Conservation (phyloP, 352 stramenopile genomes). For the Globisporangium paroecandrum region DNA sequence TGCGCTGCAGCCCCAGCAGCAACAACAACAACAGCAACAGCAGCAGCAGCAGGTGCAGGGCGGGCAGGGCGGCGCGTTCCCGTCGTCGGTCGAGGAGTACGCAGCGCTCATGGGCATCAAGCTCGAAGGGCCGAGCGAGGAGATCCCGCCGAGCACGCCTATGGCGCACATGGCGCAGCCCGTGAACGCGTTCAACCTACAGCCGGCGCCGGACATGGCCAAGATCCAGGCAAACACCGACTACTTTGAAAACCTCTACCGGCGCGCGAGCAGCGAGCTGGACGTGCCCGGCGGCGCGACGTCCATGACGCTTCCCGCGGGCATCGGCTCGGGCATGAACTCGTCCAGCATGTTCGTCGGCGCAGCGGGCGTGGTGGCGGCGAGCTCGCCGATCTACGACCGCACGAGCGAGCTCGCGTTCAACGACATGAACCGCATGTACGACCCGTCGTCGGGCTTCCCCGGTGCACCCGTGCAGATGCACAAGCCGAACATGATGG, state of each 20-base stretch:
- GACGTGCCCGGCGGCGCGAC: constrained; percentile 33
- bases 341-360: constrained; percentile 34
- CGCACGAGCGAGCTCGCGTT: constrained; percentile 55
- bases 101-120: constrained; percentile 82
- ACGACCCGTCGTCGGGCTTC: constrained; percentile 59
- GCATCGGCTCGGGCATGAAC: constrained; percentile 63
- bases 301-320: constrained; percentile 63
- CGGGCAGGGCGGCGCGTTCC: constrained; percentile 15
- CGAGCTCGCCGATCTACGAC: constrained; percentile 41
- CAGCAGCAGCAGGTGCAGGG: constrained; percentile 21
- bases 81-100: constrained; percentile 72
- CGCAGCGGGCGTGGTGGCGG: constrained; percentile 21
- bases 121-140: constrained; percentile 53
- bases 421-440: constrained; percentile 67
- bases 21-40: constrained; percentile 22
- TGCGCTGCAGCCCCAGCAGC: constrained; percentile 19
- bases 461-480: constrained; percentile 37
- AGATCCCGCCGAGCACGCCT: constrained; percentile 18
- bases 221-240: constrained; percentile 81
- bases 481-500: constrained; percentile 30
- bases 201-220: constrained; percentile 35
- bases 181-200: constrained; percentile 34
- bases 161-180: constrained; percentile 31
- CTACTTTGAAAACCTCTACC: constrained; percentile 79
- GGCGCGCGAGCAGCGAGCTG: constrained; percentile 32